A percentile compares a stretch with the other conserved stretches of the same genome.
These are phyloP conservation scores for Aspergillus steynii DNA, from an alignment of 495 filamentous ascomycete genomes.

Conservation along the genomic window DNA sequence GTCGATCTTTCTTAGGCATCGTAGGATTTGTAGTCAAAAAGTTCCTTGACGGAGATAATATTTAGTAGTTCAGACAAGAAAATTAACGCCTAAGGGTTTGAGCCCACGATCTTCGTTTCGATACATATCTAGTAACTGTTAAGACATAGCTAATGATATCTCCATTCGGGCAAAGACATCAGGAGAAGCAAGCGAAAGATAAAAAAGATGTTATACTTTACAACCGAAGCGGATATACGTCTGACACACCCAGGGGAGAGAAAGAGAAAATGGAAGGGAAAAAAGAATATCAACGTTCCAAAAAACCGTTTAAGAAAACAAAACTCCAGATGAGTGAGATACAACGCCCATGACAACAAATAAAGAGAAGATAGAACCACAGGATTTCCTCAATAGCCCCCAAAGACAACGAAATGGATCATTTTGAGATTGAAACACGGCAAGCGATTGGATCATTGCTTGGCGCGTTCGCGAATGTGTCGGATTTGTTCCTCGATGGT, in stretches of 20 bases:
- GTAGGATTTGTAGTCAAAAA: too few species aligned
- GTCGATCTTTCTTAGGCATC: background rate
- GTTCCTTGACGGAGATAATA: too few species aligned
- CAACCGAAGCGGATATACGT: slow-evolving; percentile 13
- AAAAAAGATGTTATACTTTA: slow-evolving; percentile 18
- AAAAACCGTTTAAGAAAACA: background rate
- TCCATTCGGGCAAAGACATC: background rate
- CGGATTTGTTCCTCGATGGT: slow-evolving; percentile 53
- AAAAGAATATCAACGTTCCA: background rate
- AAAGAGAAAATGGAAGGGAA: background rate
- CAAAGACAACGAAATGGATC: background rate
- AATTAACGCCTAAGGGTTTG: too few species aligned
- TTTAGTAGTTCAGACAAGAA: too few species aligned
- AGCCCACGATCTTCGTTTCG: background rate
- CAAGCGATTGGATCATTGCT: slow-evolving; percentile 5
- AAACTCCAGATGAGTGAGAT: slow-evolving; percentile 17
- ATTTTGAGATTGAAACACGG: background rate
- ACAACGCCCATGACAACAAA: slow-evolving; percentile 13
- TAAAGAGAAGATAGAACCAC: background rate
- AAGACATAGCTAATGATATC: too few species aligned
- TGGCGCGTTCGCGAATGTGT: slow-evolving; percentile 44
- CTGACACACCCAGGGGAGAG: background rate
- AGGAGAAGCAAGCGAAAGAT: background rate
- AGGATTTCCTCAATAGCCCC: background rate
- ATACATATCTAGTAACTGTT: background rate